Base-by-base conservation (phyloP, 2,329 filamentous ascomycete genomes). In the Cordyceps militaris region DNA sequence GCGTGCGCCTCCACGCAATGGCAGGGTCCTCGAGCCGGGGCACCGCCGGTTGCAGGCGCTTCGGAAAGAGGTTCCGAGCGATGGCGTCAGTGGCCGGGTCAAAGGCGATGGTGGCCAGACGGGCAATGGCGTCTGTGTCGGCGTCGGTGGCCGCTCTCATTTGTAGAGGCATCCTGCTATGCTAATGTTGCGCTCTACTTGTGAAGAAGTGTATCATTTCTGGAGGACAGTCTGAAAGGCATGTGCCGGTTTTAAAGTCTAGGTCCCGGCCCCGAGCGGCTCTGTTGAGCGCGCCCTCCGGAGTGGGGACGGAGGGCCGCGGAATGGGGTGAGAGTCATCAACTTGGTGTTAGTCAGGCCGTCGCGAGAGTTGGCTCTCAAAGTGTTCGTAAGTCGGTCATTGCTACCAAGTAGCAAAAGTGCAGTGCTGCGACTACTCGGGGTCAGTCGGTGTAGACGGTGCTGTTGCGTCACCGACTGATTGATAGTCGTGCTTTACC, bases 131-230 rank as follows among this genome's bases (percentile, higher is more conserved):
- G 10, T 58, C 54, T n/a, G 61, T 53, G 36, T 70, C 67, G 43
- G 61, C 61, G 43, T 64, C 60, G 14, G 57, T 63, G 26, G 67
- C 65, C 21, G 51, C 61, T 19, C 67, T 64, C 47, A 69, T 43
- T 6, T 48, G 50, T 32, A 68, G 60, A 13, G 66, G 53, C 67
- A 69, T 69, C n/a, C n/a, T n/a, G n/a, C n/a, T n/a, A n/a, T n/a
- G n/a, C n/a, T n/a, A n/a, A n/a, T n/a, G n/a, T n/a, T n/a, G n/a
- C n/a, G n/a, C n/a, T n/a, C n/a, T n/a, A n/a, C 6, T 13, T 23
- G 19, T 21, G 10, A 38, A 21, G 16, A 40, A 40, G 21, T 28
- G 21, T 8, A 6, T 36, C 7, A 14, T 9, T 47, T 47, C 24
- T 50, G 21, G 36, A n/a, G 36, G 19, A 38, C 40, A n/a, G n/a